phyloP scores from a whole-genome alignment of 148 eudicot species.

The Chenopodium album region DNA sequence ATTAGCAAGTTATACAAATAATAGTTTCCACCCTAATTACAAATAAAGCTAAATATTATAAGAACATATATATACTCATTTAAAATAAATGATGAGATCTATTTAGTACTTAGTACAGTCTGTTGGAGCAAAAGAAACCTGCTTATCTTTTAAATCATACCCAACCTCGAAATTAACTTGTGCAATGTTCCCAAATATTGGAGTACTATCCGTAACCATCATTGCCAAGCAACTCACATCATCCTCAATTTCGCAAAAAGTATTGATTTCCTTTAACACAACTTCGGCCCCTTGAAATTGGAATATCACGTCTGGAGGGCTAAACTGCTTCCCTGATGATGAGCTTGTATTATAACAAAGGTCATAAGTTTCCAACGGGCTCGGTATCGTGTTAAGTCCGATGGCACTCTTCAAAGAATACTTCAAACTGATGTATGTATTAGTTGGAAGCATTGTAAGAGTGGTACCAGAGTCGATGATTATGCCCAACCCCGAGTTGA shows the following conservation, averaged over 20 bases:
- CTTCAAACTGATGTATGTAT: constrained; percentile 17
- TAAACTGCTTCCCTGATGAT: neutral
- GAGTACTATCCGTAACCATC: constrained; percentile 3
- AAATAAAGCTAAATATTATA: too few relatives aligned
- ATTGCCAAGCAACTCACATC: constrained; percentile 27
- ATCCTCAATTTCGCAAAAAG: neutral
- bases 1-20: too few relatives aligned
- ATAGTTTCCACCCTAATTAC: too few relatives aligned
- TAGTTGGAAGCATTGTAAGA: constrained; percentile 16
- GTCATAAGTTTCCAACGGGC: constrained; percentile 9
- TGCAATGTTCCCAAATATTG: constrained; percentile 35
- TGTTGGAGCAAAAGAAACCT: constrained; percentile 21
- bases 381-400: neutral
- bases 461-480: constrained; percentile 42
- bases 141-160: constrained; percentile 18
- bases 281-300: constrained; percentile 39
- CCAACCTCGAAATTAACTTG: constrained; percentile 30
- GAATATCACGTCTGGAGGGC: constrained; percentile 23
- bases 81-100: too few relatives aligned
- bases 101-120: constrained; percentile 19
- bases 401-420: constrained; percentile 14
- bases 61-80: too few relatives aligned
- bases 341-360: constrained; percentile 21
- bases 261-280: constrained; percentile 22
- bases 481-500: constrained; percentile 4